Conservation (phyloP, 2,329 filamentous ascomycete species). For the Alternaria panax region DNA sequence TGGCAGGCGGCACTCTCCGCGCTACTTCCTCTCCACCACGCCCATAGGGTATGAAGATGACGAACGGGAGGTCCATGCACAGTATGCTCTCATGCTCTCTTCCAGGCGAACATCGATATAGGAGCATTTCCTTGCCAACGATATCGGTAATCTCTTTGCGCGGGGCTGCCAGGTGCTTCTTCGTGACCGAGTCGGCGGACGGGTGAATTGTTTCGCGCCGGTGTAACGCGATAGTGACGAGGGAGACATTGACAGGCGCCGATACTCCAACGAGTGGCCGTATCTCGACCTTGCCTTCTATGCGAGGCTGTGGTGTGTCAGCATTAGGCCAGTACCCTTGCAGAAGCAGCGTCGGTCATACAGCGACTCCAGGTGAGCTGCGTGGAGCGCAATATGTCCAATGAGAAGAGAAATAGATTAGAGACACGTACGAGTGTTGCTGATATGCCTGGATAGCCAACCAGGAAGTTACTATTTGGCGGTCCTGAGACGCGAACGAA, state of each 20-base stretch:
- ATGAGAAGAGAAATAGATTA: conserved; percentile 1
- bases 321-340: conserved; percentile 19
- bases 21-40: conserved; percentile 89
- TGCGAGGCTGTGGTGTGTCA: conserved; percentile 73
- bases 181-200: conserved; percentile 90
- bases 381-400: conserved; percentile 8
- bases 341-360: conserved; percentile 10
- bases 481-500: conserved; percentile 96
- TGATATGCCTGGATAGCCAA: conserved; percentile 97
- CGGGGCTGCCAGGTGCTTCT: conserved; percentile 88
- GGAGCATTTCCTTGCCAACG: conserved; percentile 92
- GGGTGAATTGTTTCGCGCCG: conserved; percentile 96
- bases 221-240: conserved; percentile 93
- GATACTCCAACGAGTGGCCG: conserved; percentile 84
- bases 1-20: conserved; percentile 88
- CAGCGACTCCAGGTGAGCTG: background rate
- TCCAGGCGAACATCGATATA: conserved; percentile 85
- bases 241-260: conserved; percentile 86
- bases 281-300: conserved; percentile 98
- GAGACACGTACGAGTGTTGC: conserved; percentile 82
- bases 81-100: conserved; percentile 88
- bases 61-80: conserved; percentile 95
- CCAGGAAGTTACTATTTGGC: conserved; percentile 94
- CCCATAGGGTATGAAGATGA: conserved; percentile 96
- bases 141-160: conserved; percentile 90